Percentiles rank a stretch among this genome's conserved stretches.
Evolutionary conservation across 202 grass and related monocot genomes (phyloP).

Genomic region (Hordeum pubiflorum): DNA sequence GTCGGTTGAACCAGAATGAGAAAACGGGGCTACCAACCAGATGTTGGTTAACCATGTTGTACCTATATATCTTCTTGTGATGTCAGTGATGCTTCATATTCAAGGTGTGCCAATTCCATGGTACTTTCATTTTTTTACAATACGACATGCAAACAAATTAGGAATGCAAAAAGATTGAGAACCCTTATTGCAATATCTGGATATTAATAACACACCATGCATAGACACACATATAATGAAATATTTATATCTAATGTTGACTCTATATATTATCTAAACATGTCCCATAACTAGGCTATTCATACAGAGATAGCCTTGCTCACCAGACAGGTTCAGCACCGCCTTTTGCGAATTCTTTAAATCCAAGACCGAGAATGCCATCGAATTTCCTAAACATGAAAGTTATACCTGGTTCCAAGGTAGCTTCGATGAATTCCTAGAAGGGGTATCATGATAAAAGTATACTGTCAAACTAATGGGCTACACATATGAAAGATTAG

Average conservation of each 20-base stretch:
- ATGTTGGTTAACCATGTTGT: slow-evolving; percentile 77
- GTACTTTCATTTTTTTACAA: not conserved
- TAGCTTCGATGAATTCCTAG: slow-evolving; percentile 85
- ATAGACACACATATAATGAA: not conserved
- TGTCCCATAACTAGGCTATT: not conserved
- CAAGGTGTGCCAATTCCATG: not conserved
- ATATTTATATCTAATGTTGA: not conserved
- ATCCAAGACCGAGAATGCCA: slow-evolving; percentile 81
- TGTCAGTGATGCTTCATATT: not conserved
- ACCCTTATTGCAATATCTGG: not conserved
- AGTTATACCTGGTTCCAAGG: slow-evolving; percentile 54
- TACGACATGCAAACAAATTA: not conserved
- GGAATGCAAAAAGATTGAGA: not conserved
- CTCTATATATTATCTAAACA: not conserved
- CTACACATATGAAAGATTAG: not conserved
- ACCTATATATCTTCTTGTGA: slow-evolving; percentile 40
- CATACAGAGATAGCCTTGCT: not conserved
- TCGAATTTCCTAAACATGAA: slow-evolving; percentile 77
- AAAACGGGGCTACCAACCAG: slow-evolving; percentile 58
- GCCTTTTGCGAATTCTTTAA: slow-evolving; percentile 66
- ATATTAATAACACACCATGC: slow-evolving; percentile 12
- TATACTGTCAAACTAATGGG: not conserved
- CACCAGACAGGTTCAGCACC: slow-evolving; percentile 66
- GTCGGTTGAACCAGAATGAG: slow-evolving; percentile 87
- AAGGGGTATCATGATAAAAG: slow-evolving; percentile 12